Evolutionary conservation across 2,329 filamentous ascomycete species (phyloP), one percentile per base, ranked within the genome.

Genomic region (Pseudogymnoascus verrucosus): DNA sequence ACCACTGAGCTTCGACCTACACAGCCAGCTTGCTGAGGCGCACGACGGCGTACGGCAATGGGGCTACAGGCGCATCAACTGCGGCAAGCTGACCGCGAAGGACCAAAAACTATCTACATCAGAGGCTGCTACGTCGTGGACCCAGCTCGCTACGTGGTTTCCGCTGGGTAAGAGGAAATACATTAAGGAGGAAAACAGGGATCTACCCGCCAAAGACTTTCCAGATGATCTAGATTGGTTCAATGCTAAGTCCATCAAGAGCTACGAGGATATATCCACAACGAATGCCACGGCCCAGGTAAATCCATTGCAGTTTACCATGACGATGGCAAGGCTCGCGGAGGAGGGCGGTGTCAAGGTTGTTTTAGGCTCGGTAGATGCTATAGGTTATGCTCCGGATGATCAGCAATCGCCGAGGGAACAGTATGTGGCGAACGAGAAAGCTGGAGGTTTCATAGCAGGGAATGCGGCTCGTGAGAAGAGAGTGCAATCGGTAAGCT

Each of bases 301-400:
- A 2, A 93, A 99, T 71, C 95, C 95, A 0, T 90, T 88, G 66
- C 87, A 91, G 51, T 98, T 99, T 73, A 98, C 95, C 0, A 93
- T 85, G 0, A 82, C 87, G 14, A 96, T 98, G 75, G 90, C 90
- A 4, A 79, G 85, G 44, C 80, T 97, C 11, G 92, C 93, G 0
- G 78, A 83, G 63, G 84, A 90, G 61, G 82, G 81, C 26, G 90
- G 90, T 2, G 85, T 83, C 67, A 83, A 87, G 21, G 81, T 97
- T 62, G 79, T 85, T 31, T 80, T 88, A 47, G 86, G 87, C 8
- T 82, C 85, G 1, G 92, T 92, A 2, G 91, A 84, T 2, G 78
- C 78, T 14, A 89, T 97, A 66, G 81, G 83, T 60, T 81, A 84
- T 31, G 75, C 79, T 0, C 77, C 77, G 0, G 42, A 44, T 44